Base-by-base conservation (phyloP, 2,329 filamentous ascomycete genomes). In the Alternaria atra region DNA sequence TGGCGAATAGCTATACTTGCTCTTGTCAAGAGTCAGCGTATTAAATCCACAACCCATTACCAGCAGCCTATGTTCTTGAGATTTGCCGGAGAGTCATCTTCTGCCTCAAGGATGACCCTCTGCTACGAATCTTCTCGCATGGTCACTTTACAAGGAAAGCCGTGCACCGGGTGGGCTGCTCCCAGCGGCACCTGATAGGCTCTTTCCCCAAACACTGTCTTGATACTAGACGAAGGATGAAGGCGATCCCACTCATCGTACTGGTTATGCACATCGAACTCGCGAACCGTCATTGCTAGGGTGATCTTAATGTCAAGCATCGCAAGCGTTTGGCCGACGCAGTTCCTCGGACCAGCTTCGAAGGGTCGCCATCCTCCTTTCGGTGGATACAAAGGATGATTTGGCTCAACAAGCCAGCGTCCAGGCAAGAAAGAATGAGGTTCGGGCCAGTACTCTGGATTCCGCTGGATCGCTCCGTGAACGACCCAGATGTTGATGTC, bases 61-160 rank as follows among this genome's bases (percentile, higher is more conserved):
- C 20, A 20, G 20, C 20, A 20, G 20, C 20, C 20, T 20, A 20
- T 20, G 20, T 20, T 20, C 20, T 20, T 20, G 20, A 20, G 20
- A 20, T 20, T 20, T 20, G 20, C 20, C 20, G 20, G 20, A 20
- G 20, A 20, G 20, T 20, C 20, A 20, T 20, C 20, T 20, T 20
- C 20, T 20, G 20, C 20, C 20, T 20, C 2, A 20, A 20, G 20
- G 20, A 20, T 20, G 20, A 20, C 20, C 20, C 20, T 20, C 20
- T 20, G 20, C 20, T 20, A 20, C 20, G 20, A 20, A 20, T 20
- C 20, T 20, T 20, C 42, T n/a, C 27, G 43, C 8, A 29, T 43
- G 17, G 25, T 59, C 6, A 63, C 51, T 23, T 63, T 63, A 76
- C 86, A 86, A 64, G 84, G 64, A 34, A 60, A 67, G 4, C 56